These are phyloP conservation scores for Hibiscus tridactylites DNA, from an alignment of 345 rosid species.

Conservation along the genomic window DNA sequence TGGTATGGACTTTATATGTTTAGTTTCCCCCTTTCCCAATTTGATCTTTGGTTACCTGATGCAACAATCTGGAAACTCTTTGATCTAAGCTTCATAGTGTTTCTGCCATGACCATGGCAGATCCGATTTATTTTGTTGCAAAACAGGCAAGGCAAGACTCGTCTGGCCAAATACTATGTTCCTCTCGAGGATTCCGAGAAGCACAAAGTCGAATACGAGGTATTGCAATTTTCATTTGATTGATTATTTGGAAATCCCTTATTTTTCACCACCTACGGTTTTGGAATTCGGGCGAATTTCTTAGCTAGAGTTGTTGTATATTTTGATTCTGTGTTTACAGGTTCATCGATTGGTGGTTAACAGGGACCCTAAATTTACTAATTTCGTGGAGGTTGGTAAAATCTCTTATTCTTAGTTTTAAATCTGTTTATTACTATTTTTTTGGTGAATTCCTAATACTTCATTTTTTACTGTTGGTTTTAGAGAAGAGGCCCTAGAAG, in stretches of 20 bases:
- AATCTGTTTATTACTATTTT: conserved; percentile 17
- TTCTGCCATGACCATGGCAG: conserved; percentile 24
- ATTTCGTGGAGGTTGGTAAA: conserved; percentile 87
- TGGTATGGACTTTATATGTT: conserved; percentile 20
- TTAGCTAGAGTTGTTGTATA: conserved; percentile 1
- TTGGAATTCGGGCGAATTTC: neutral
- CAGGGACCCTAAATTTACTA: conserved; percentile 89
- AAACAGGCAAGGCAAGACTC: conserved; percentile 99
- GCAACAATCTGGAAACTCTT: neutral
- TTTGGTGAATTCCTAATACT: neutral
- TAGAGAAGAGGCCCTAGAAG: neutral
- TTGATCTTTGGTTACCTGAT: neutral
- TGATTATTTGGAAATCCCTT: neutral
- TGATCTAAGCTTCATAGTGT: neutral
- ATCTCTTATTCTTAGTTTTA: neutral
- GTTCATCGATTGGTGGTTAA: conserved; percentile 97
- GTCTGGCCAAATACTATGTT: conserved; percentile 95
- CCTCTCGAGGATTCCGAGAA: conserved; percentile 98
- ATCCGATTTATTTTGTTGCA: conserved; percentile 96
- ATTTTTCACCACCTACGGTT: neutral
- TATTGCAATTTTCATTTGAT: conserved; percentile 1
- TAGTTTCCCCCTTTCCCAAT: neutral
- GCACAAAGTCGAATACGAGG: conserved; percentile 98
- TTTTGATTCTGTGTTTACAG: conserved; percentile 22
- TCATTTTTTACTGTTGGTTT: conserved; percentile 1